Conservation (phyloP, 257 asterid genomes). For the Nicotiana knightiana region DNA sequence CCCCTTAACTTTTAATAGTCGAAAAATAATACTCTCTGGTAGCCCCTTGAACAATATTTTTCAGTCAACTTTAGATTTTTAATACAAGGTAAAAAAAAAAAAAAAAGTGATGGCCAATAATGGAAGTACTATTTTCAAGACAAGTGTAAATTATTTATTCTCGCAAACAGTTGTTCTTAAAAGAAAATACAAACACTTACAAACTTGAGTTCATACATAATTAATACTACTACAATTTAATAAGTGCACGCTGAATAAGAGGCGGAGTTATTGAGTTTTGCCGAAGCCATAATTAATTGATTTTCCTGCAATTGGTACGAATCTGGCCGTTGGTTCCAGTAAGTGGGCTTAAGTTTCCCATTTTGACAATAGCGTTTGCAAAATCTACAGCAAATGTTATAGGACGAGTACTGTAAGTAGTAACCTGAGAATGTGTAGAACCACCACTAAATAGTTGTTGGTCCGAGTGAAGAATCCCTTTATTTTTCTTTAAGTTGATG, state of each 20-base stretch:
- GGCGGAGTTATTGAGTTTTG: too few species aligned
- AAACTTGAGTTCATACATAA: not conserved
- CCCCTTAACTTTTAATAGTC: too few species aligned
- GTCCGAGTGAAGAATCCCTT: constrained; percentile 58
- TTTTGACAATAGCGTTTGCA: constrained; percentile 46
- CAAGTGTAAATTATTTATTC: not conserved
- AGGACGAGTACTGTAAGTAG: constrained; percentile 23
- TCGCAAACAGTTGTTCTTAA: not conserved
- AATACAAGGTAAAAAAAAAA: not conserved
- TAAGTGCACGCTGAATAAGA: not conserved
- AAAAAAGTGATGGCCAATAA: not conserved
- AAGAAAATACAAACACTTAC: not conserved
- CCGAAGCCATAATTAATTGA: constrained; percentile 14
- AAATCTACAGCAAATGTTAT: constrained; percentile 38
- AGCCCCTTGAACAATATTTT: not conserved
- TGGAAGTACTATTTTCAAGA: not conserved
- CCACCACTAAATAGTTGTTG: constrained; percentile 56
- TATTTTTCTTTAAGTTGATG: constrained; percentile 28
- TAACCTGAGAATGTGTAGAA: constrained; percentile 40
- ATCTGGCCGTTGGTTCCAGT: constrained; percentile 47
- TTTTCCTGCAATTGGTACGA: constrained; percentile 49
- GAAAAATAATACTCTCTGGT: too few species aligned
- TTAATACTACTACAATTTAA: not conserved
- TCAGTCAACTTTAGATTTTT: not conserved
- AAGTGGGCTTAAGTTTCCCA: constrained; percentile 50